Evolutionary conservation across 2,329 filamentous ascomycete species (phyloP), one percentile per base, ranked within the genome.

Genomic region (Gaeumannomyces sp.): DNA sequence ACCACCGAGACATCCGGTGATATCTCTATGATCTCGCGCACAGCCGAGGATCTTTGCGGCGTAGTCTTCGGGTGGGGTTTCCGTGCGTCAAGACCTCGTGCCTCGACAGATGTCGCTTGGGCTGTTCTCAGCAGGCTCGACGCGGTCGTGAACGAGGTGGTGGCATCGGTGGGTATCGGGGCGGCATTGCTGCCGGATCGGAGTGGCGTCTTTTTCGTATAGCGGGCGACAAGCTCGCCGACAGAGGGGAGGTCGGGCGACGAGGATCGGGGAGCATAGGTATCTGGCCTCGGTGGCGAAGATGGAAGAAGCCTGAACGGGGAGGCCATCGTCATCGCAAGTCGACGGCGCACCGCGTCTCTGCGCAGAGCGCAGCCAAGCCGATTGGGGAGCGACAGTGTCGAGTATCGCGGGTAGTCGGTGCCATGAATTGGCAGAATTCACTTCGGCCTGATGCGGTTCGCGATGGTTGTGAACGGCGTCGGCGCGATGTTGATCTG

Each of bases 161-260:
- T 67, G 2, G 74, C 75, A 69, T 76, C 70, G 22, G 73, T 67
- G 5, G 80, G 75, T 50, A 80, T 75, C 4, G 77, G 69, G 1
- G 74, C 68, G 3, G 74, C 74, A 66, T 75, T 74, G 67, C 72
- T 79, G 7, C 76, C 78, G 57, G 72, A 77, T 57, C 71, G 71
- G 13, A 79, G 66, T 1, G 74, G 58, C 3, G 76, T 69, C 14
- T 69, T 75, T 31, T 69, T 76, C 14, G 70, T 68, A 50, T 67
- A 71, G 64, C 77, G 80, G 3, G 76, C 74, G 1, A 83, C 68
- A 13, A 87, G 71, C 3, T 85, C 79, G 53, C 77, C 76, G 0
- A 86, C 72, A 0, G 83, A 79, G 3, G 85, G 85, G 0, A 87
- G 72, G n/a, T 77, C 78, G n/a, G 84, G 83, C 5, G 84, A 85